Base-by-base conservation (phyloP, 2,329 filamentous ascomycete genomes). In the Xylariaceae sp. region DNA sequence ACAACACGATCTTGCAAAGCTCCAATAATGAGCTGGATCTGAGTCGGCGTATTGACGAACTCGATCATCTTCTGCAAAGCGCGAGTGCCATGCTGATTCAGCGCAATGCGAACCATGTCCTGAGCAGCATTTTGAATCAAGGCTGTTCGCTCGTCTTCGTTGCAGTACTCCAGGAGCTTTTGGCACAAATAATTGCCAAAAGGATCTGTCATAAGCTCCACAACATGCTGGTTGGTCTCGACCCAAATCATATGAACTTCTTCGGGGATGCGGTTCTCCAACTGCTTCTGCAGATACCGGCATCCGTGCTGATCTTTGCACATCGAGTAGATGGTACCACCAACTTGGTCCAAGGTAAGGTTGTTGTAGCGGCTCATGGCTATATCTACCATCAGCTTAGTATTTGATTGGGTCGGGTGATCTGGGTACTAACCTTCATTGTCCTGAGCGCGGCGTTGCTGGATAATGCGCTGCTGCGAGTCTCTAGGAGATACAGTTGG, bases 11-110 rank as follows among this genome's bases (percentile, higher is more conserved):
- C 77, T 49, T 83, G 79, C 38, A 98, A 77, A 12, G 93, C 88
- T 41, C 85, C 75, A 51, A 95, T 95, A 63, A 98, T 93, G 52
- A 88, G 85, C 54, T 86, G 76, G 38, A 91, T 86, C 67, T 98
- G 93, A 58, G 86, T 82, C 3, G 82, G 76, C 19, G 88, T 94
- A 39, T 84, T 87, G 58, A 98, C 87, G 63, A 88, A 94, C 67
- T 98, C 93, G 52, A 98, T 98, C 93, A 98, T 98, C 77, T 97
- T 98, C 71, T 98, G 93, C 44, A 98, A 71, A 49, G 93, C 93
- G 40, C 93, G 83, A 44, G 93, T 98, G 53, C 93, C 93, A 63
- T 98, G 93, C 69, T 96, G 91, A 67, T 98, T 97, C 45, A 97
- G 73, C 19, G 93, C 93, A 59, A 98, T 96, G 55, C 84, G 84